These are phyloP conservation scores for Zea luxurians DNA, from an alignment of 176 grass and related monocot genomes.

Conservation along the genomic window DNA sequence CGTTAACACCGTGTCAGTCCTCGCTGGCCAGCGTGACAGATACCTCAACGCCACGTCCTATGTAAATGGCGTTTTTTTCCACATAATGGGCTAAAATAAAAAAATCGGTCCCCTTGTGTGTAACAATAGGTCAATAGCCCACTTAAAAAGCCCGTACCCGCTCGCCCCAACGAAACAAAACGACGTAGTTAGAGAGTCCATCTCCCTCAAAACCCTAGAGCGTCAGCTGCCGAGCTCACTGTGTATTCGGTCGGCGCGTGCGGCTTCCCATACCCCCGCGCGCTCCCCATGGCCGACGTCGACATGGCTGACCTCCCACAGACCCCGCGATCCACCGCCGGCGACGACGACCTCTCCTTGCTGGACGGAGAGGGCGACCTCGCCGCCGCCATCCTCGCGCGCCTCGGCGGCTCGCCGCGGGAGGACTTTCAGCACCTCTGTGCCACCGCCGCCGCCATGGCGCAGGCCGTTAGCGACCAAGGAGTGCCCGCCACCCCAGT, in stretches of 20 bases:
- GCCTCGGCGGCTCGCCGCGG: constrained; percentile 51
- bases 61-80: no score
- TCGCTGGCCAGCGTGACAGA: no score
- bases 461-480: constrained; percentile 69
- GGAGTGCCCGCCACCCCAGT: constrained; percentile 47
- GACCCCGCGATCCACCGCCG: constrained; percentile 36
- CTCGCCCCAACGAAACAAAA: not conserved
- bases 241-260: not conserved
- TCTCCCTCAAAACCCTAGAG: constrained; percentile 45
- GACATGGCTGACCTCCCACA: constrained; percentile 44
- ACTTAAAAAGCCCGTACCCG: not conserved
- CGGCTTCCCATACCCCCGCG: constrained; percentile 4
- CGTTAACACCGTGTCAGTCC: no score
- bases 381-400: constrained; percentile 50
- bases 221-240: not conserved
- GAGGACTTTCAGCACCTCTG: constrained; percentile 85
- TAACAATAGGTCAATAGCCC: not conserved
- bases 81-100: no score
- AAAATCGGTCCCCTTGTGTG: no score
- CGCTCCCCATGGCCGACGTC: constrained; percentile 50
- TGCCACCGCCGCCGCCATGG: constrained; percentile 67
- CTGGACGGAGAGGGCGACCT: constrained; percentile 50
- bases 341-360: constrained; percentile 46
- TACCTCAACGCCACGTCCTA: no score
- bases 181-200: not conserved